Conservation (phyloP, 768 basidiomycete genomes). For the Gelatoporia subvermispora region DNA sequence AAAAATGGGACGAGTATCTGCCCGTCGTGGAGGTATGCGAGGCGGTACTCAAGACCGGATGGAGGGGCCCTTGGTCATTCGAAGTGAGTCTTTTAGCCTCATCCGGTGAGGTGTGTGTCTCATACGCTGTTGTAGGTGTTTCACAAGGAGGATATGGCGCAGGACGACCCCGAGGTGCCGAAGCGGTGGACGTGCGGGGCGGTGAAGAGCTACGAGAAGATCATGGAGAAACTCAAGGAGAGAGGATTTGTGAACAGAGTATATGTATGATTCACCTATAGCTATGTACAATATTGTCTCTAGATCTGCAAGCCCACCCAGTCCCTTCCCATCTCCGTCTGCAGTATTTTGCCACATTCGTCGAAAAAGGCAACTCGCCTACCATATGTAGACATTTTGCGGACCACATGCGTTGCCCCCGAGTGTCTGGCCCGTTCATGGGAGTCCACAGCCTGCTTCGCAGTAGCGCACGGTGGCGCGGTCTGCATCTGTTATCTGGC, state of each 20-base stretch:
- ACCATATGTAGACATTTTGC: too few relatives aligned
- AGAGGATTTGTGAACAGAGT: constrained; percentile 3
- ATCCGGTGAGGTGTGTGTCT: neutral
- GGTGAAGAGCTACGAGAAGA: constrained; percentile 10
- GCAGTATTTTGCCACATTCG: too few relatives aligned
- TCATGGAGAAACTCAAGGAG: constrained; percentile 12
- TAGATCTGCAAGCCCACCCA: too few relatives aligned
- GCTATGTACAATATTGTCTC: too few relatives aligned
- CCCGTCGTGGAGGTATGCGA: constrained; percentile 23
- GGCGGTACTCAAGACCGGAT: constrained; percentile 23
- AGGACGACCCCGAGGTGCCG: constrained; percentile 14
- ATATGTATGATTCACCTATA: too few relatives aligned
- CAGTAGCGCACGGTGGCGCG: too few relatives aligned
- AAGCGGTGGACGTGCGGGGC: constrained; percentile 18
- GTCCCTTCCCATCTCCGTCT: too few relatives aligned
- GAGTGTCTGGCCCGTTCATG: too few relatives aligned
- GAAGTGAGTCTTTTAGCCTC: constrained; percentile 13
- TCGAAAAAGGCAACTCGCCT: too few relatives aligned
- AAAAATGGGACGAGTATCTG: constrained; percentile 15
- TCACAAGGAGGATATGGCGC: constrained; percentile 18
- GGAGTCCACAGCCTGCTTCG: too few relatives aligned
- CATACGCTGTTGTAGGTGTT: constrained; percentile 7
- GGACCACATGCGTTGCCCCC: too few relatives aligned
- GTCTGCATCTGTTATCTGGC: too few relatives aligned
- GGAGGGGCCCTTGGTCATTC: constrained; percentile 26